phyloP scores from a whole-genome alignment of 345 rosid genomes.

The Eutrema yunnanense region DNA sequence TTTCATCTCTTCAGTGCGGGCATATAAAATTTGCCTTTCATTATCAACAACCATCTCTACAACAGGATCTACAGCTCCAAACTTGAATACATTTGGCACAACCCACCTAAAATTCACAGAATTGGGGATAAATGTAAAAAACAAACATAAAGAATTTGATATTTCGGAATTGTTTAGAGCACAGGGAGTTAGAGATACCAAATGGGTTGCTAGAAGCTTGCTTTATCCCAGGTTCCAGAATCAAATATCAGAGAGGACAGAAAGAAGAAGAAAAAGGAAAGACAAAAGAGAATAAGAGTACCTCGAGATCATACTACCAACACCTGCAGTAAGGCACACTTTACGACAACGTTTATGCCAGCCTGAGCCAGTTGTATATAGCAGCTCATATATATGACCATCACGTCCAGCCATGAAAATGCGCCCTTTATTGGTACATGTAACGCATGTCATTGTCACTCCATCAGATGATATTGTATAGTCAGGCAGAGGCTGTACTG shows the following conservation, averaged over 20 bases:
- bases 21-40: constrained; percentile 89
- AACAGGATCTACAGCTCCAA: constrained; percentile 90
- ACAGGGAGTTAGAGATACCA: neutral
- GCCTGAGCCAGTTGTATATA: constrained; percentile 80
- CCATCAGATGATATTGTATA: constrained; percentile 89
- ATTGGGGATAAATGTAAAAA: neutral
- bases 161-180: neutral
- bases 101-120: constrained; percentile 72
- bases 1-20: constrained; percentile 92
- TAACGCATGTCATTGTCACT: constrained; percentile 81
- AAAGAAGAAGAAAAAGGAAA: neutral
- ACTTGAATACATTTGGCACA: constrained; percentile 86
- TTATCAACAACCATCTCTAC: constrained; percentile 89
- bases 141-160: neutral
- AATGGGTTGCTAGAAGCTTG: neutral
- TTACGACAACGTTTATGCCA: constrained; percentile 92
- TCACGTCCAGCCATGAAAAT: constrained; percentile 94
- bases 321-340: constrained; percentile 90
- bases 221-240: neutral
- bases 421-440: constrained; percentile 79
- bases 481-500: constrained; percentile 86
- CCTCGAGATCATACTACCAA: constrained; percentile 96
- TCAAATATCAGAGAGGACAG: constrained; percentile 1
- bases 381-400: constrained; percentile 84
- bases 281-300: constrained; percentile 15